Base-by-base conservation (phyloP, 164 flowering plant genomes). In the Aristolochia fimbriata region DNA sequence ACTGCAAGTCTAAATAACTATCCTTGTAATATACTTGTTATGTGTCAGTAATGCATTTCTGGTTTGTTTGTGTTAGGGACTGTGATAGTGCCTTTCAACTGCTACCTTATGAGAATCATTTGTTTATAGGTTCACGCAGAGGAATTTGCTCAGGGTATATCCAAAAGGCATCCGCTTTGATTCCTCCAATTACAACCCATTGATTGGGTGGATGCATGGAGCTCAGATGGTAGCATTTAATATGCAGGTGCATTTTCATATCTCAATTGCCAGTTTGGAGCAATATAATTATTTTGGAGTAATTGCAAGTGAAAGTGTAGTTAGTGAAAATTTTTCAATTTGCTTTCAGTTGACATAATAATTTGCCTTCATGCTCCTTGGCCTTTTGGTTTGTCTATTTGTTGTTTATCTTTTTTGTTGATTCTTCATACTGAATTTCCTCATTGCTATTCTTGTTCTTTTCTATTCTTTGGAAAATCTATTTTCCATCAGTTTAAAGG, bases 181-280 rank as follows among this genome's bases (percentile, higher is more conserved):
- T 46, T 64, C 67, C 48, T 64, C 67, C 48, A 64, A 64, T 47
- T 64, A 57, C 56, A 57, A 57, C 31, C 67, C 67, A 27, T 48
- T 64, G 17, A 33, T 64, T 57, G 67, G 61, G 45, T 64, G 67
- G 67, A 57, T 50, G 48, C 52, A 64, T 64, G 67, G 67, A 49
- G 67, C 56, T 47, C 67, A 64, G 45, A 57, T 64, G 55, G 67
- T 64, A 30, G 67, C 67, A 46, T 50, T 64, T 31, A 64, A 64
- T 57, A 64, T 64, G 67, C 67, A 64, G 67, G 67, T 47, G 33
- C 27, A 20, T 16, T 27, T 27, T 27, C 5, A 22, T 22, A 4
- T 45, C 20, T 2, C 10, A 7, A 17, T 25, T 3, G 19, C 43
- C 30, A 55, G n/a, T 55, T 55, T 17, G 52, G 14, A 49, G 4